Evolutionary conservation across 352 stramenopile genomes (phyloP).

Genomic region (Albugo laibachii): DNA sequence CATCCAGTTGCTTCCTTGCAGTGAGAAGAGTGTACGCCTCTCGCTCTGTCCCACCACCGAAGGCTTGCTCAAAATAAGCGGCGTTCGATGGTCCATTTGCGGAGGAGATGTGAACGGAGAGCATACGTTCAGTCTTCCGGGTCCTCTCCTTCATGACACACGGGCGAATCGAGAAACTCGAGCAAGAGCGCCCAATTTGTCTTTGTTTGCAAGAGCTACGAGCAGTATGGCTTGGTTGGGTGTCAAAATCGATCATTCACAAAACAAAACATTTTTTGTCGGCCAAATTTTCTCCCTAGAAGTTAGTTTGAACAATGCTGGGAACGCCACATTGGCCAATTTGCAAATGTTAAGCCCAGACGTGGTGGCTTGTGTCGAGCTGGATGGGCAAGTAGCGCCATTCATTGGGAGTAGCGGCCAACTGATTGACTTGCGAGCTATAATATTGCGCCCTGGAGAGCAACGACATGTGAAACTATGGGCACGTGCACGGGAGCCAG

Average conservation of each 20-base stretch:
- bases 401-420: constrained; percentile 49
- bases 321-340: constrained; percentile 20
- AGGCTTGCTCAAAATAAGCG: constrained; percentile 36
- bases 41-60: constrained; percentile 31
- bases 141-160: constrained; percentile 61
- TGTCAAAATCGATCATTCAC: constrained; percentile 26
- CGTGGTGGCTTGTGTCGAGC: constrained; percentile 23
- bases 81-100: constrained; percentile 70
- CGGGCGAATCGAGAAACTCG: constrained; percentile 44
- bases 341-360: constrained; percentile 51
- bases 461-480: constrained; percentile 26
- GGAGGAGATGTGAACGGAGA: constrained; percentile 60
- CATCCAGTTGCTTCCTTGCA: constrained; percentile 50
- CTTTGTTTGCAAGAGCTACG: constrained; percentile 48
- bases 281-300: constrained; percentile 42
- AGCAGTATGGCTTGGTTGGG: constrained; percentile 66
- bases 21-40: constrained; percentile 51
- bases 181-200: constrained; percentile 53
- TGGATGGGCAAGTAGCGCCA: constrained; percentile 11
- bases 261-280: constrained; percentile 20
- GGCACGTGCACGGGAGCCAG: constrained; percentile 17
- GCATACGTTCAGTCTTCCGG: constrained; percentile 63
- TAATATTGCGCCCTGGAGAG: constrained; percentile 32
- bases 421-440: constrained; percentile 29
- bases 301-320: constrained; percentile 30